Evolutionary conservation across 305 asterid genomes (phyloP).

Genomic region (Euphrasia arctica): DNA sequence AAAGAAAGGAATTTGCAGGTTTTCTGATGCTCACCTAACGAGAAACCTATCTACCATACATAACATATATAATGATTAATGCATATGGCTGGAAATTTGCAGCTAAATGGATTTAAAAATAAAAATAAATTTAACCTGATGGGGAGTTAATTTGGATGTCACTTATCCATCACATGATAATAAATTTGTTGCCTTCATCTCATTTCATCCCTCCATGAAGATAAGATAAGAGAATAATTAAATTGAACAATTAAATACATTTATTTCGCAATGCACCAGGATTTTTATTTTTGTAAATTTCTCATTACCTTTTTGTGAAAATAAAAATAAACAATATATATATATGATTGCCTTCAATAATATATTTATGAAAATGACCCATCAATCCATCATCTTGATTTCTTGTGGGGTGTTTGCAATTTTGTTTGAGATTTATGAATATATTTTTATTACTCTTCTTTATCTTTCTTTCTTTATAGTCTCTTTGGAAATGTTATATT

Average conservation of each 20-base stretch:
- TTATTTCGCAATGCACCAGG: background rate
- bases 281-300: constrained; percentile 15
- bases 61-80: too few relatives aligned
- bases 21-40: background rate
- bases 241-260: background rate
- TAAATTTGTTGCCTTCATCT: constrained; percentile 30
- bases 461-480: too few relatives aligned
- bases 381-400: too few relatives aligned
- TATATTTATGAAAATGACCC: too few relatives aligned
- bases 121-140: too few relatives aligned
- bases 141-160: constrained; percentile 31
- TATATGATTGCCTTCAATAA: too few relatives aligned
- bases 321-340: too few relatives aligned
- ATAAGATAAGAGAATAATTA: constrained; percentile 26
- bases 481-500: too few relatives aligned
- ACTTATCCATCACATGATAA: constrained; percentile 21
- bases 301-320: background rate
- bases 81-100: background rate
- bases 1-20: background rate
- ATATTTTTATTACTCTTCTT: too few relatives aligned
- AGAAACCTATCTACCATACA: background rate
- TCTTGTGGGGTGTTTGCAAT: too few relatives aligned
- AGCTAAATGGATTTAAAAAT: background rate
- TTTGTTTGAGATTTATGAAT: too few relatives aligned
- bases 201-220: constrained; percentile 29